These are phyloP conservation scores for Polychaeton citri DNA, from an alignment of 2,329 filamentous ascomycete genomes.

Conservation along the genomic window DNA sequence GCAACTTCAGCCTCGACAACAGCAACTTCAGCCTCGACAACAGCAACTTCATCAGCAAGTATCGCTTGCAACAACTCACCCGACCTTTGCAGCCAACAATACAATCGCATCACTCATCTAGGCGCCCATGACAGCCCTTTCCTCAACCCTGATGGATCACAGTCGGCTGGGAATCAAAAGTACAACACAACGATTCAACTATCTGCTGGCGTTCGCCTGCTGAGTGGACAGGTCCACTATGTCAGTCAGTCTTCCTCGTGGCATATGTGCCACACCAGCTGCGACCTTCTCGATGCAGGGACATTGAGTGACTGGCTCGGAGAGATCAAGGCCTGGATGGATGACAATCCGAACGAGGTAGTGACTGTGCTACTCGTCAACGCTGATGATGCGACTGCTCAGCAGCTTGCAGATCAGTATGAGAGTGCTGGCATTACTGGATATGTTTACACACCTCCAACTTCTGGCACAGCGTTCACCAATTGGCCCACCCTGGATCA, in stretches of 20 bases:
- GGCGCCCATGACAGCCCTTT: conserved; percentile 66
- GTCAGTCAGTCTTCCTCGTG: conserved; percentile 37
- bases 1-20: no score
- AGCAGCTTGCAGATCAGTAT: conserved; percentile 43
- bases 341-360: conserved; percentile 57
- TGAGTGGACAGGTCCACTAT: conserved; percentile 60
- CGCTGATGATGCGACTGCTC: conserved; percentile 44
- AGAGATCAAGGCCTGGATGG: conserved; percentile 55
- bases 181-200: conserved; percentile 60
- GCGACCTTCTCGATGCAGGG: conserved; percentile 56
- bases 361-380: conserved; percentile 65
- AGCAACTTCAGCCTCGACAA: neutral
- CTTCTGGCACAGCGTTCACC: conserved; percentile 24
- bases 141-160: conserved; percentile 48
- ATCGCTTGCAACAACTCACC: conserved; percentile 70
- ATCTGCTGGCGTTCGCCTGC: conserved; percentile 55
- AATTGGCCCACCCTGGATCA: conserved; percentile 60
- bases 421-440: conserved; percentile 45
- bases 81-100: conserved; percentile 53
- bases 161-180: conserved; percentile 57
- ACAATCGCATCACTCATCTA: conserved; percentile 65
- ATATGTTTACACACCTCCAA: conserved; percentile 46
- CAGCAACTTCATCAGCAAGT: neutral
- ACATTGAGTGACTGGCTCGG: conserved; percentile 49
- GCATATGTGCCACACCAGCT: conserved; percentile 58